Percentiles rank a stretch among this genome's conserved stretches.
Conservation (phyloP, 2,329 filamentous ascomycete genomes). For the Cercospora sesami region DNA sequence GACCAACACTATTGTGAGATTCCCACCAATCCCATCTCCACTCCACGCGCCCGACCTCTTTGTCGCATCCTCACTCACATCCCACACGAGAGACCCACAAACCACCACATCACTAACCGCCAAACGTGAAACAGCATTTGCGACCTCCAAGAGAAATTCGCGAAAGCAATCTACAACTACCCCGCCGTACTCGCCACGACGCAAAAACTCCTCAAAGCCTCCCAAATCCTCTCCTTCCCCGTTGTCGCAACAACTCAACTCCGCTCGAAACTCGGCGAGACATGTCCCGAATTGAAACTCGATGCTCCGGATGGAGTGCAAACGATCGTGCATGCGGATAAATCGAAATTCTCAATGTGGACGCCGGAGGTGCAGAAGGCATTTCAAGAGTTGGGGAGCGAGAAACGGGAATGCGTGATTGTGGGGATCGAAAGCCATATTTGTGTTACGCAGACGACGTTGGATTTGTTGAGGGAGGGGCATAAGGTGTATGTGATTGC, state of each 20-base stretch:
- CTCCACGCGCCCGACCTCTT: neutral
- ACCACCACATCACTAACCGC: constrained; percentile 13
- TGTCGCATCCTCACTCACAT: neutral
- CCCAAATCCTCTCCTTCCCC: constrained; percentile 65
- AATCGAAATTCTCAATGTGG: constrained; percentile 88
- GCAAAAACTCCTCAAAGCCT: constrained; percentile 54
- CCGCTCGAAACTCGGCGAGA: constrained; percentile 72
- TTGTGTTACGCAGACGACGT: constrained; percentile 87
- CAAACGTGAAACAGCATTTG: constrained; percentile 66
- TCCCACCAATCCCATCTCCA: neutral
- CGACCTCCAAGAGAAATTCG: constrained; percentile 93
- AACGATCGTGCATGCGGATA: constrained; percentile 68
- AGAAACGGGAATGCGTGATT: constrained; percentile 65
- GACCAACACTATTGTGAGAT: constrained; percentile 27
- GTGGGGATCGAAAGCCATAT: constrained; percentile 94
- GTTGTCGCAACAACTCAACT: constrained; percentile 86
- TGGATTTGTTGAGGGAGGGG: constrained; percentile 73
- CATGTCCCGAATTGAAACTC: constrained; percentile 68
- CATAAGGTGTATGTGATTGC: constrained; percentile 84
- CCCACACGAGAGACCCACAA: neutral
- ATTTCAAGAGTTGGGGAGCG: constrained; percentile 43
- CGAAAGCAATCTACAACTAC: constrained; percentile 78
- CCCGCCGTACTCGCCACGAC: constrained; percentile 65
- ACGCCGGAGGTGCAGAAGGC: constrained; percentile 63
- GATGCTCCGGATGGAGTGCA: constrained; percentile 52